These are phyloP conservation scores for Kernera saxatilis DNA, from an alignment of 345 rosid genomes.

Conservation along the genomic window DNA sequence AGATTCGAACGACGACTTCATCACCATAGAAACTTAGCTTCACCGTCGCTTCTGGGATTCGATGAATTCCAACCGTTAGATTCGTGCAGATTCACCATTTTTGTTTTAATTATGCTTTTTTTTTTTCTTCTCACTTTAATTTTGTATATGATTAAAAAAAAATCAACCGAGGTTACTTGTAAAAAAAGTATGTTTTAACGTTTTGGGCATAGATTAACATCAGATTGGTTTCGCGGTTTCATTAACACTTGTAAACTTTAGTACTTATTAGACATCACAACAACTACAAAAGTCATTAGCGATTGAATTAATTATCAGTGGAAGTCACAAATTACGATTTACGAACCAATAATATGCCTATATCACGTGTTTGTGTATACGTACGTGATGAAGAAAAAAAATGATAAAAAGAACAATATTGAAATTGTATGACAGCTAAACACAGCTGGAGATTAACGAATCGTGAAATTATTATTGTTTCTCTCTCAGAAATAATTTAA, in stretches of 20 bases:
- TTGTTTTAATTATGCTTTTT: background rate
- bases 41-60: slow-evolving; percentile 3
- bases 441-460: slow-evolving; percentile 50
- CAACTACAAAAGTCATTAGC: background rate
- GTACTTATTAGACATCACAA: background rate
- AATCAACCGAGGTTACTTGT: background rate
- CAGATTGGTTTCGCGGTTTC: background rate
- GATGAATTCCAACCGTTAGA: background rate
- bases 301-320: slow-evolving; percentile 3
- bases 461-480: slow-evolving; percentile 10
- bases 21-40: slow-evolving; percentile 32
- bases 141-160: slow-evolving; percentile 10
- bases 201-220: background rate
- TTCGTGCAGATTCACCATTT: slow-evolving; percentile 6
- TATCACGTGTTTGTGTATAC: slow-evolving; percentile 26
- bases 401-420: background rate
- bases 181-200: background rate
- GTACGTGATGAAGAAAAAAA: slow-evolving; percentile 7
- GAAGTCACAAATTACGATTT: slow-evolving; percentile 4
- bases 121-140: background rate
- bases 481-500: background rate
- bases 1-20: slow-evolving; percentile 25
- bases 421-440: slow-evolving; percentile 32
- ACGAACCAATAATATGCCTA: slow-evolving; percentile 1
- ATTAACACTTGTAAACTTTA: background rate